Percentiles rank a stretch among this genome's conserved stretches.
Evolutionary conservation across 345 rosid species (phyloP).

Genomic region (Hirschfeldia incana): DNA sequence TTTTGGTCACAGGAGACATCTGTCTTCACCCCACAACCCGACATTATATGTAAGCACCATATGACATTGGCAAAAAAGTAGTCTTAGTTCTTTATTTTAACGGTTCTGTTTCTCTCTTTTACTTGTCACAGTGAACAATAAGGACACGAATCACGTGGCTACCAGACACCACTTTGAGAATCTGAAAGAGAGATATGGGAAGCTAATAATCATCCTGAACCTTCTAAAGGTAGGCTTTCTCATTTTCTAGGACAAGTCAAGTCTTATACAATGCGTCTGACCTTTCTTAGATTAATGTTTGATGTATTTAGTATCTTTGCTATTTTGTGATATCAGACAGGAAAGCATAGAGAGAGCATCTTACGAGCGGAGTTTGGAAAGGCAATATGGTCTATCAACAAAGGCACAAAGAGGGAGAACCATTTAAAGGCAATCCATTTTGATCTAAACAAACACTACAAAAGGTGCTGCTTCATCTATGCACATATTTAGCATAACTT

Average conservation of each 20-base stretch:
- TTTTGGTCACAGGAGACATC: slow-evolving; percentile 93
- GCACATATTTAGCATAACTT: background rate
- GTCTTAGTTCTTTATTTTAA: background rate
- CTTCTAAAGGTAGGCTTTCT: slow-evolving; percentile 64
- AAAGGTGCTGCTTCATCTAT: slow-evolving; percentile 57
- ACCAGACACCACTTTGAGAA: slow-evolving; percentile 81
- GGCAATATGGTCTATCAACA: slow-evolving; percentile 64
- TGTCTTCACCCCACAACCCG: slow-evolving; percentile 69
- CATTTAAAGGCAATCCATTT: slow-evolving; percentile 69
- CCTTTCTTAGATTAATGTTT: background rate
- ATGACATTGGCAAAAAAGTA: background rate
- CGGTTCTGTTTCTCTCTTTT: slow-evolving; percentile 13
- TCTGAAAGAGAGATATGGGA: slow-evolving; percentile 77
- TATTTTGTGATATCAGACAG: slow-evolving; percentile 46
- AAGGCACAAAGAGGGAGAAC: slow-evolving; percentile 53
- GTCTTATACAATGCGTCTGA: background rate
- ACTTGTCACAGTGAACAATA: slow-evolving; percentile 59
- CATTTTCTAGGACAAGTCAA: background rate
- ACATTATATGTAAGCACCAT: slow-evolving; percentile 61
- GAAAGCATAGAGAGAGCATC: slow-evolving; percentile 71
- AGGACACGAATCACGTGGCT: slow-evolving; percentile 65
- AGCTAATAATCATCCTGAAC: slow-evolving; percentile 70
- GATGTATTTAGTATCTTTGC: slow-evolving; percentile 15
- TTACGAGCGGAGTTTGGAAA: slow-evolving; percentile 72
- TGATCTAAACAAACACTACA: slow-evolving; percentile 70